Conservation (phyloP, 305 asterid genomes). For the Fraxinus floribunda region DNA sequence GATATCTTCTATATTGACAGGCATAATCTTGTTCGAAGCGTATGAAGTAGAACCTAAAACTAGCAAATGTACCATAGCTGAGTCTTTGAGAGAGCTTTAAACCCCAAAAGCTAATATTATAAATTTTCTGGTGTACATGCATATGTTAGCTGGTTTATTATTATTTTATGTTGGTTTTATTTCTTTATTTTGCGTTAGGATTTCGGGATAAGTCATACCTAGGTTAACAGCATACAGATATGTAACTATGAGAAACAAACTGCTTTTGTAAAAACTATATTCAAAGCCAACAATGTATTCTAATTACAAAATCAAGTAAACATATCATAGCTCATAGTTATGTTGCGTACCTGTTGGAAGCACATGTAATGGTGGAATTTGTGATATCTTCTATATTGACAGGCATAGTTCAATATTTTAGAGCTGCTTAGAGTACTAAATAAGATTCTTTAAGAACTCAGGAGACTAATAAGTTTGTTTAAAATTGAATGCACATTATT, state of each 20-base stretch:
- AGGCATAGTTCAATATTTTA: slow-evolving; percentile 7
- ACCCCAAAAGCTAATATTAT: not conserved
- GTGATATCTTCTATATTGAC: not conserved
- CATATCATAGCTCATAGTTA: not conserved
- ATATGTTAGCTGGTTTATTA: not conserved
- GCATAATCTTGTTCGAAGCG: slow-evolving; percentile 24
- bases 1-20: too few relatives aligned
- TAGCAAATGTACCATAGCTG: slow-evolving; percentile 13
- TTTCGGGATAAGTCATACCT: not conserved
- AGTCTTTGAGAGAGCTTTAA: slow-evolving; percentile 10
- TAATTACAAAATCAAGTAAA: not conserved
- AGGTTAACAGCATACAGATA: not conserved
- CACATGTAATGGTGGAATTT: not conserved
- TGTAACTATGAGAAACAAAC: not conserved
- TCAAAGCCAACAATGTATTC: not conserved
- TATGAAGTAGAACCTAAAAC: slow-evolving; percentile 14
- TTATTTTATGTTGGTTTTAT: not conserved
- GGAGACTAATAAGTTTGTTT: slow-evolving; percentile 17
- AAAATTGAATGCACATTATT: slow-evolving; percentile 13
- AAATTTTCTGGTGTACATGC: not conserved
- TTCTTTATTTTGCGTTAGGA: not conserved
- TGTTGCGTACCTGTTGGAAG: not conserved
- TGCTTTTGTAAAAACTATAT: not conserved
- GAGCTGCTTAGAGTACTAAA: slow-evolving; percentile 19
- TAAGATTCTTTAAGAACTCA: slow-evolving; percentile 6